Conservation (phyloP, 192 early-diverging fungal species). For the Coemansia sp. region DNA sequence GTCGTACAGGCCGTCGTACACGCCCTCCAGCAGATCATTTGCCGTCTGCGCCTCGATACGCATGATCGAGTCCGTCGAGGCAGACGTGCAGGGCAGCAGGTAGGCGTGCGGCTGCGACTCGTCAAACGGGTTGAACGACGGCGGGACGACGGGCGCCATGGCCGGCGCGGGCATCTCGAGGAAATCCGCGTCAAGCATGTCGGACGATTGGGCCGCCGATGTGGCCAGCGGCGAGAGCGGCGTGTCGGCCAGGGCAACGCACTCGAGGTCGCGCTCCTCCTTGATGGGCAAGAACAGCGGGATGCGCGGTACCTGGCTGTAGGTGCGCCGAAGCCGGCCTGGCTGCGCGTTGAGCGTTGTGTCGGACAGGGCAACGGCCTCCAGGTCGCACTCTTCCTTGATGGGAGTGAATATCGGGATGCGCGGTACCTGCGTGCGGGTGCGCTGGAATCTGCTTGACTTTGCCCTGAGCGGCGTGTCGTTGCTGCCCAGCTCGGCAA, state of each 20-base stretch:
- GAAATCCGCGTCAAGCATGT: neutral
- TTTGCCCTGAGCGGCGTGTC: no score
- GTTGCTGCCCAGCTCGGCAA: no score
- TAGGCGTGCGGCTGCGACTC: slow-evolving; percentile 49
- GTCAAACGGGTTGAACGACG: slow-evolving; percentile 31
- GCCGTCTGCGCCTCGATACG: slow-evolving; percentile 60
- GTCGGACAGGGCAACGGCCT: neutral
- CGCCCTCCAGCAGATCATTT: slow-evolving; percentile 63
- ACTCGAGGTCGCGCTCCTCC: slow-evolving; percentile 1
- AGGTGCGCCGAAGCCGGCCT: neutral
- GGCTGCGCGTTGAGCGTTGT: neutral
- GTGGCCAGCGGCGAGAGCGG: neutral
- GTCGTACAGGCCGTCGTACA: slow-evolving; percentile 57
- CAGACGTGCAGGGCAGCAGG: slow-evolving; percentile 51
- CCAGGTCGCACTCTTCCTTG: slow-evolving; percentile 1
- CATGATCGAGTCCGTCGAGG: slow-evolving; percentile 60
- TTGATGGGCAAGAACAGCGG: slow-evolving; percentile 8
- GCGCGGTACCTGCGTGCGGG: slow-evolving; percentile 19
- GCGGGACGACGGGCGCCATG: neutral
- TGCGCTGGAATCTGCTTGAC: slow-evolving; percentile 34
- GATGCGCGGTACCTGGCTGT: neutral
- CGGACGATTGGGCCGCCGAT: no score
- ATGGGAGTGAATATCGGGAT: slow-evolving; percentile 20
- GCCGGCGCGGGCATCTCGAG: neutral
- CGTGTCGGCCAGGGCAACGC: neutral